Base-by-base conservation (phyloP, 2,329 filamentous ascomycete genomes). In the Colletotrichum cereale region DNA sequence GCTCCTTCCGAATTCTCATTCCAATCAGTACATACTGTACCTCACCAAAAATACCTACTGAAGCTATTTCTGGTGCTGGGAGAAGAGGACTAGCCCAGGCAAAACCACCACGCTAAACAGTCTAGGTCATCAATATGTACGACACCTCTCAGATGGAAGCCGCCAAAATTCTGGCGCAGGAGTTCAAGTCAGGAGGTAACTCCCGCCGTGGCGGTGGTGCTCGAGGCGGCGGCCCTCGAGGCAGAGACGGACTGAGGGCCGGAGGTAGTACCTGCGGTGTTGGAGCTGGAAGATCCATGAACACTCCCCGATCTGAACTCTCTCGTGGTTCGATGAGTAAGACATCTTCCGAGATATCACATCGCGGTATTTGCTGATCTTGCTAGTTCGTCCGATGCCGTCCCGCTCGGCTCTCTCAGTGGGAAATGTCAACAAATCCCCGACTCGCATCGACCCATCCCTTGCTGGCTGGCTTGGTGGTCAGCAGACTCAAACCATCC, bases 131-230 rank as follows among this genome's bases (percentile, higher is more conserved):
- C 60, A 62, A 16, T 16, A 62, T 29, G 60, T 52, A 40, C 44
- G 60, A 62, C 26, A 62, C 11, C 21, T 44, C 31, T 8, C 60
- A 62, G 24, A 62, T 62, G 60, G 60, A 48, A 52, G 60, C 60
- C 18, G 60, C 60, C 29, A 62, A 24, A 38, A 5, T 29, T 21
- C 34, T 62, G 34, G 60, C 60, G 31, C n/a, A 36, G 5, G 60
- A 62, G 34, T 62, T 62, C 34, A 62, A 36, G 14, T 57, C 36
- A 18, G 36, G 55, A 57, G n/a, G 12, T 14, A 40, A n/a, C 21
- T 18, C 34, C 34, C 21, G 31, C 21, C 44, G 42, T 48, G 16
- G 31, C 31, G 44, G 47, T 16, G 29, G 44, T 21, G 10, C 14
- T n/a, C 21, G 60, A 12, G 44, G 44, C 31, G 21, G 44, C 8